Evolutionary conservation across 148 eudicot genomes (phyloP).

Genomic region (Chenopodium album): DNA sequence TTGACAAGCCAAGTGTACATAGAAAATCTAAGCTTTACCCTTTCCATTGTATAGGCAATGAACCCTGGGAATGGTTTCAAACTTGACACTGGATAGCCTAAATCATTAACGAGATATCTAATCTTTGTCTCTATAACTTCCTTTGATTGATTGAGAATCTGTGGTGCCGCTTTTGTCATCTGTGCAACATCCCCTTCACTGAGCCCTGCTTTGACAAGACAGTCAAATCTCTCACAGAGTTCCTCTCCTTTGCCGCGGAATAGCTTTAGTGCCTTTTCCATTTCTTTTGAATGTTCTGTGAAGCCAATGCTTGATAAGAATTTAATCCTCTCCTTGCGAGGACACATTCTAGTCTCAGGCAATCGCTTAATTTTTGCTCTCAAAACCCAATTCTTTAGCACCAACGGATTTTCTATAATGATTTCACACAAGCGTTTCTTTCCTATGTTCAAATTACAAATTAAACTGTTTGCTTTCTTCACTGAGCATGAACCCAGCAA

Average conservation of each 20-base stretch:
- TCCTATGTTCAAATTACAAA: slow-evolving; percentile 40
- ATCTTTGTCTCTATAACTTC: slow-evolving; percentile 52
- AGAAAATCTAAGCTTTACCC: slow-evolving; percentile 60
- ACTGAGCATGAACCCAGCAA: slow-evolving; percentile 59
- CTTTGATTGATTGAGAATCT: slow-evolving; percentile 55
- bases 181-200: slow-evolving; percentile 36
- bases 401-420: slow-evolving; percentile 53
- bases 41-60: slow-evolving; percentile 43
- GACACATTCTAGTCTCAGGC: slow-evolving; percentile 18
- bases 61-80: slow-evolving; percentile 49
- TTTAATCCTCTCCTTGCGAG: slow-evolving; percentile 36
- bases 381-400: slow-evolving; percentile 53
- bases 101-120: slow-evolving; percentile 48
- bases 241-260: slow-evolving; percentile 63
- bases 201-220: slow-evolving; percentile 65
- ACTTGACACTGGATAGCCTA: slow-evolving; percentile 61
- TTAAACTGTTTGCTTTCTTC: slow-evolving; percentile 45
- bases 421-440: slow-evolving; percentile 43
- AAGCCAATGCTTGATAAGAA: slow-evolving; percentile 65
- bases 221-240: slow-evolving; percentile 74
- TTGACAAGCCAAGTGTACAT: slow-evolving; percentile 69
- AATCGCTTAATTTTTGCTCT: slow-evolving; percentile 37
- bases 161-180: slow-evolving; percentile 65
- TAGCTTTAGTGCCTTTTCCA: slow-evolving; percentile 52
- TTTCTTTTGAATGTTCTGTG: slow-evolving; percentile 56